phyloP scores from a whole-genome alignment of 345 rosid genomes.

The Lepidium aucheri region DNA sequence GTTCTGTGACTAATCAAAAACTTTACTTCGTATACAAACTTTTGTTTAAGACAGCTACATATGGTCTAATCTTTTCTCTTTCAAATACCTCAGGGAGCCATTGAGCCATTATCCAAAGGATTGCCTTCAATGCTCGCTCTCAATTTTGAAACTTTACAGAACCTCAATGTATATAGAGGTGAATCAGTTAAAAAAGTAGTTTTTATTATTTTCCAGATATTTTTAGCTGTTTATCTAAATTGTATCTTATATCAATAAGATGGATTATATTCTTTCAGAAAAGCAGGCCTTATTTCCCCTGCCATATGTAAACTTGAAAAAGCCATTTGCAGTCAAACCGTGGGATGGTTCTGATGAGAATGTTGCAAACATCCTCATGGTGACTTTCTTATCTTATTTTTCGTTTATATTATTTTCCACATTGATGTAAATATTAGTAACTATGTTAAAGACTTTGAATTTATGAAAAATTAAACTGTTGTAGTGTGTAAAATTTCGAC shows the following conservation, averaged over 20 bases:
- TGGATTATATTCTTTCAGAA: slow-evolving; percentile 37
- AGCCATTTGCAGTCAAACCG: slow-evolving; percentile 64
- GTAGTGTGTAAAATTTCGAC: slow-evolving; percentile 14
- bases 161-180: slow-evolving; percentile 73
- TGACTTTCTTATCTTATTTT: slow-evolving; percentile 26
- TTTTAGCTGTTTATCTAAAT: neutral
- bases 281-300: slow-evolving; percentile 60
- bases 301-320: slow-evolving; percentile 45
- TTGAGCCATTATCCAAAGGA: slow-evolving; percentile 72
- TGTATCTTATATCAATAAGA: neutral
- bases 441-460: slow-evolving; percentile 15
- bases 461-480: slow-evolving; percentile 11
- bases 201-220: neutral
- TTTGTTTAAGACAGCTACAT: neutral
- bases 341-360: slow-evolving; percentile 83
- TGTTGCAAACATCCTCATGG: slow-evolving; percentile 86
- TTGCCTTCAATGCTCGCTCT: slow-evolving; percentile 58
- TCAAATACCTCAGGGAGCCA: slow-evolving; percentile 54
- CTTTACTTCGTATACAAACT: neutral
- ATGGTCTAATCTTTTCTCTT: slow-evolving; percentile 11
- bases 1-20: slow-evolving; percentile 60
- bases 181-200: neutral
- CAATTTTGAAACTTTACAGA: slow-evolving; percentile 64
- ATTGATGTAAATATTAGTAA: neutral
- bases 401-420: neutral